These are phyloP conservation scores for Xylariaceae sp. DNA, from an alignment of 2,329 filamentous ascomycete genomes.

Conservation along the genomic window DNA sequence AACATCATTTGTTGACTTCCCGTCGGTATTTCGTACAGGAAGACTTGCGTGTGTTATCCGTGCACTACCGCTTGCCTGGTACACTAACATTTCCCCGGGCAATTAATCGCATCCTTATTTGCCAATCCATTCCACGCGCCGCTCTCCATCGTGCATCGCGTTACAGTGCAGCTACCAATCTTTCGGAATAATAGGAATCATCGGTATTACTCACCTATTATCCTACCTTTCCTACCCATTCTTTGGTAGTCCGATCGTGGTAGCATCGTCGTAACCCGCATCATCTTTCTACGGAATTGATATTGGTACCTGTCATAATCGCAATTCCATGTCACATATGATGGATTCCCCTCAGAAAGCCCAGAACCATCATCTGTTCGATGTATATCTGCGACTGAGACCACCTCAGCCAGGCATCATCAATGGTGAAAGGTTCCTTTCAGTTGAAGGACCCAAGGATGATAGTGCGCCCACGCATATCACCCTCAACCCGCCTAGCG, in stretches of 20 bases:
- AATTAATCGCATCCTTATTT: not conserved
- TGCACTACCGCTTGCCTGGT: not conserved
- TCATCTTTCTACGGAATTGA: not conserved
- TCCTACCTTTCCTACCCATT: not conserved
- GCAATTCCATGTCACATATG: slow-evolving; percentile 6
- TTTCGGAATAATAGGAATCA: not conserved
- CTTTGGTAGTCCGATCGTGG: not conserved
- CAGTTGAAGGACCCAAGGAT: slow-evolving; percentile 58
- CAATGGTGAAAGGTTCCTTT: slow-evolving; percentile 64
- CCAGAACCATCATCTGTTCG: slow-evolving; percentile 64
- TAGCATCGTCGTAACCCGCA: not conserved
- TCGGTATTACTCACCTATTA: not conserved
- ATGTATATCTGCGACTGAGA: slow-evolving; percentile 83
- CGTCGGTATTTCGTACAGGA: no score
- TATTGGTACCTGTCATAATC: not conserved
- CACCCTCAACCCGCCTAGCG: slow-evolving; percentile 73
- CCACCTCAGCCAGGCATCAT: slow-evolving; percentile 50
- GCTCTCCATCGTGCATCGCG: not conserved
- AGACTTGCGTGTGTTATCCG: no score
- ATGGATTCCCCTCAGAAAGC: slow-evolving; percentile 43
- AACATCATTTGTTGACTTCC: not conserved
- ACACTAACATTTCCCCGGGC: not conserved
- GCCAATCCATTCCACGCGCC: not conserved
- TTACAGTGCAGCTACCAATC: not conserved
- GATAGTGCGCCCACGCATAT: slow-evolving; percentile 59